Base-by-base conservation (phyloP, 1,139 yeast species). In the Wickerhamomyces sp. region DNA sequence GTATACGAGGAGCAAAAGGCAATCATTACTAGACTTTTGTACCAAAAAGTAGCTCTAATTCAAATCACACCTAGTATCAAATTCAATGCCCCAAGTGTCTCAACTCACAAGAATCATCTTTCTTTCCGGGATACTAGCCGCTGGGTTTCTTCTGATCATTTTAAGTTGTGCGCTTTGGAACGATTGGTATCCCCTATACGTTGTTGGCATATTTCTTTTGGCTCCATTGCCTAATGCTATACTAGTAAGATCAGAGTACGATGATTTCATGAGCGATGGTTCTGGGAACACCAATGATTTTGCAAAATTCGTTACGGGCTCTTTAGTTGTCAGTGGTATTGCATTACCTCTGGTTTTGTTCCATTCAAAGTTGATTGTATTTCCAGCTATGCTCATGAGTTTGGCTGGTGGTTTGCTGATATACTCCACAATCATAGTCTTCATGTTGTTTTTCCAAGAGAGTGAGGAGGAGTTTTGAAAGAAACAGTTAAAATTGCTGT, bases 91-190 rank as follows among this genome's bases (percentile, higher is more conserved):
- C 45, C 36, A 39, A 26, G 47, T 44, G 9, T 69, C 74, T 41
- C 86, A 89, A 26, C 65, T 82, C 46, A 78, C 84, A 33, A 80
- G 78, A 52, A 78, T 83, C 47, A 79, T 82, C 44, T 79, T 78
- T 42, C 69, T 83, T 29, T 75, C 86, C 22, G 80, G 84, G 16
- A 68, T 82, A 28, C 64, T 83, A 30, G 89, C 93, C 2, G 62
- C 81, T 8, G 93, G 93, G 14, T 81, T 82, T 53, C 65, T 83
- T n/a, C 62, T 81, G 38, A 82, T 81, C 31, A 71, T 82, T 32
- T 62, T 83, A 37, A 75, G 85, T 46, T 81, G 91, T 58, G 89
- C 91, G 9, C 65, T 83, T 30, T 82, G 70, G 60, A 70, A 75
- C 44, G 82, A 80, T 53, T 83, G 82, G 72, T 70, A 70, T 41